Evolutionary conservation across 1,284 basidiomycete genomes (phyloP).

Genomic region (Golubevia sp.): DNA sequence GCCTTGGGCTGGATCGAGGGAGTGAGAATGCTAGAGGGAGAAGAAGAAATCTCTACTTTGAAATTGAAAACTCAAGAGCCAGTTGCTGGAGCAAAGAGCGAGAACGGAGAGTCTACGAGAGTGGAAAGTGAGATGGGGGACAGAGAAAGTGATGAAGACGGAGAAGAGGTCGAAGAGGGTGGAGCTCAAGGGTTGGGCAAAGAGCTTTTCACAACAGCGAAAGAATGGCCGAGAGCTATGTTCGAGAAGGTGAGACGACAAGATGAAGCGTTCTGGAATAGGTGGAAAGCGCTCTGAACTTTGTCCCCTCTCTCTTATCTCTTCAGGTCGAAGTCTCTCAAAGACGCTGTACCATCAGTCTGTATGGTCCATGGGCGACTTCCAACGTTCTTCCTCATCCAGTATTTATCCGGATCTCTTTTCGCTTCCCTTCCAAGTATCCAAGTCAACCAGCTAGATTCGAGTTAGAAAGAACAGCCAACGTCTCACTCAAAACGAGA

Average conservation of each 20-base stretch:
- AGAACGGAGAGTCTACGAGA: neutral
- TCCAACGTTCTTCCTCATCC: conserved; percentile 12
- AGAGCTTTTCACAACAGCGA: conserved; percentile 41
- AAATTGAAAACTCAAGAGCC: too few relatives aligned
- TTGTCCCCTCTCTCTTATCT: neutral
- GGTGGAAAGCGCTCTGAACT: neutral
- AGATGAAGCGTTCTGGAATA: neutral
- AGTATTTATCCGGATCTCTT: conserved; percentile 44
- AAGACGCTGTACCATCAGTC: conserved; percentile 34
- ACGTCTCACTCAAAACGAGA: conserved; percentile 43
- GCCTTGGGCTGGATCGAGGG: conserved; percentile 42
- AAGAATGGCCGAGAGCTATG: conserved; percentile 27
- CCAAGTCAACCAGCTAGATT: conserved; percentile 36
- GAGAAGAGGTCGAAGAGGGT: conserved; percentile 18
- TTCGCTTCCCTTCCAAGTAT: conserved; percentile 43
- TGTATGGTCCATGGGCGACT: conserved; percentile 53
- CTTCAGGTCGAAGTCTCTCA: conserved; percentile 32
- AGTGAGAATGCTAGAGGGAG: conserved; percentile 25
- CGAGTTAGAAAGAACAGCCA: conserved; percentile 50
- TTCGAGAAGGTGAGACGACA: conserved; percentile 45
- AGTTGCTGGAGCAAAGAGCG: too few relatives aligned
- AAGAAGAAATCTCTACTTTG: conserved; percentile 16
- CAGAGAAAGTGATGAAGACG: conserved; percentile 7
- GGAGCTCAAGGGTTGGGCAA: conserved; percentile 28
- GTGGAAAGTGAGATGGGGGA: neutral